Percentiles rank a stretch among this genome's conserved stretches.
phyloP scores from a whole-genome alignment of 2,329 filamentous ascomycete species.

The Ilyonectria robusta region DNA sequence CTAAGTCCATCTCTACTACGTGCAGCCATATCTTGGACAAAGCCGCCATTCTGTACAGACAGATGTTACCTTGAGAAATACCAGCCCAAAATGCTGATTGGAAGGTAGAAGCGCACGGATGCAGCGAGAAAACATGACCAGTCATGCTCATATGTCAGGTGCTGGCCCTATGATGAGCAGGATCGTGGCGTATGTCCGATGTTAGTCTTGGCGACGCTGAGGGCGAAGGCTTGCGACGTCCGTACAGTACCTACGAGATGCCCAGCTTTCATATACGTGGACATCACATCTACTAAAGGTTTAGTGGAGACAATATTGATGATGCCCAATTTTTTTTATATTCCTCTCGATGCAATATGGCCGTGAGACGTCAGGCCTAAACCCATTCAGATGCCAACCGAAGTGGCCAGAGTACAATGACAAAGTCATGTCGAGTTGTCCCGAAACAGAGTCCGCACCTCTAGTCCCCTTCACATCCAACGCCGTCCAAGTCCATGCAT shows the following conservation, averaged over 20 bases:
- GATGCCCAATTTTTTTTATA: constrained; percentile 57
- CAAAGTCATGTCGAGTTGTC: constrained; percentile 54
- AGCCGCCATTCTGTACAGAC: not conserved
- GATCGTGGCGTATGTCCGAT: not conserved
- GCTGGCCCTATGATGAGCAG: not conserved
- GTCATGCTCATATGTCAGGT: not conserved
- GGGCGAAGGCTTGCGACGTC: not conserved
- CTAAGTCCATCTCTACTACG: not conserved
- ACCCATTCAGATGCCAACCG: constrained; percentile 62
- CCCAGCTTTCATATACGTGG: not conserved
- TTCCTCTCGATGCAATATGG: constrained; percentile 56
- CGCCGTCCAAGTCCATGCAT: constrained; percentile 43
- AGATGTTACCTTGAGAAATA: too few relatives aligned
- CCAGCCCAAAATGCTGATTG: too few relatives aligned
- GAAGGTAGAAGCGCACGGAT: too few relatives aligned
- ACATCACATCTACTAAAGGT: not conserved
- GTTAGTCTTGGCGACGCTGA: not conserved
- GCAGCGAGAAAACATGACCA: too few relatives aligned
- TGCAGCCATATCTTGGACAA: not conserved
- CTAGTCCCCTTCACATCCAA: constrained; percentile 58
- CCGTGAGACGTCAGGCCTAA: constrained; percentile 52
- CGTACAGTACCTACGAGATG: not conserved
- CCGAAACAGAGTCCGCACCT: constrained; percentile 53
- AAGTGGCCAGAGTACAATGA: constrained; percentile 64
- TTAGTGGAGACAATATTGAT: constrained; percentile 38